Conservation (phyloP, 768 basidiomycete species). For the Mycena albidolilacea region DNA sequence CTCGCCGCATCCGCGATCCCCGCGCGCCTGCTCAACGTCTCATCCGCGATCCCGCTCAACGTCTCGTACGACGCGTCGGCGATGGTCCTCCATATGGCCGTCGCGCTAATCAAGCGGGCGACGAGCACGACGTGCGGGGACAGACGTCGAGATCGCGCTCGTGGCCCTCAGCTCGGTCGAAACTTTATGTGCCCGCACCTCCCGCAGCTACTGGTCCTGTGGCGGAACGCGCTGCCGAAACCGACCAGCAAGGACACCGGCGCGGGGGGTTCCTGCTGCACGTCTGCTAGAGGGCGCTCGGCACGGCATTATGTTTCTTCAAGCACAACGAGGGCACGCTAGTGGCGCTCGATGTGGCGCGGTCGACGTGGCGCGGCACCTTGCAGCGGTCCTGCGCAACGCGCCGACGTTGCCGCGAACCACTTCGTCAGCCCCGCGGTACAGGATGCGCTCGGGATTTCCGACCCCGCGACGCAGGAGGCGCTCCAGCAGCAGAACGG, state of each 20-base stretch:
- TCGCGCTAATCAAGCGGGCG: conserved; percentile 89
- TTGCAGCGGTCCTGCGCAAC: conserved; percentile 90
- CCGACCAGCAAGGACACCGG: conserved; percentile 90
- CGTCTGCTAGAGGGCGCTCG: conserved; percentile 91
- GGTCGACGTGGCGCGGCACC: conserved; percentile 86
- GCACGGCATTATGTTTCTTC: conserved; percentile 91
- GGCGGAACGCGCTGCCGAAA: conserved; percentile 98
- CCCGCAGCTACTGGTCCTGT: conserved; percentile 93
- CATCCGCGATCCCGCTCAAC: conserved; percentile 85
- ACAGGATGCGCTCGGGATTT: conserved; percentile 71
- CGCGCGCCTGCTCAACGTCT: conserved; percentile 91
- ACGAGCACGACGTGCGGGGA: conserved; percentile 89
- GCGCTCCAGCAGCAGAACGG: conserved; percentile 29
- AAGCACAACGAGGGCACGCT: conserved; percentile 81
- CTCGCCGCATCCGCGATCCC: conserved; percentile 90
- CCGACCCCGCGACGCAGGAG: conserved; percentile 32
- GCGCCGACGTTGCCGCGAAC: conserved; percentile 87
- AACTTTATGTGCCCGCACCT: conserved; percentile 95
- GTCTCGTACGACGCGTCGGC: conserved; percentile 95
- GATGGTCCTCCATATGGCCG: conserved; percentile 92
- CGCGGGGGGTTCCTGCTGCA: conserved; percentile 81
- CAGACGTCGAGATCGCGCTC: conserved; percentile 92
- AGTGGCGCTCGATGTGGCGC: conserved; percentile 91
- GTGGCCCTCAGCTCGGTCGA: conserved; percentile 86
- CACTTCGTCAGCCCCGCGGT: conserved; percentile 81